These are phyloP conservation scores for Parasitella parasitica DNA, from an alignment of 371 early-diverging fungal species.

Conservation along the genomic window DNA sequence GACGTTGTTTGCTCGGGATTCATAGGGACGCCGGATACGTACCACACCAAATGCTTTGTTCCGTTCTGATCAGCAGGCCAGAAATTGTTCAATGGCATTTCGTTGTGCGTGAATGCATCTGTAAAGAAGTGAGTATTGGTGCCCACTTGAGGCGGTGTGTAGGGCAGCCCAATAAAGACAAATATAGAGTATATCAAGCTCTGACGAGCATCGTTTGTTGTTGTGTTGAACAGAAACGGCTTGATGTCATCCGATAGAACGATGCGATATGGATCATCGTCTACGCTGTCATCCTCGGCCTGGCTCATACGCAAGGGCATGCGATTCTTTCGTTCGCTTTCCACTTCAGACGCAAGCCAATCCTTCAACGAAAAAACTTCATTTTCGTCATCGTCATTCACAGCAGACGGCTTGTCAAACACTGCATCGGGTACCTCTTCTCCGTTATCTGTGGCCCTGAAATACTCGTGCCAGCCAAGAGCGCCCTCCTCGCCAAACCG, in stretches of 20 bases:
- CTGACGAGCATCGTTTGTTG: slow-evolving; percentile 34
- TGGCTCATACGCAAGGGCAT: slow-evolving; percentile 33
- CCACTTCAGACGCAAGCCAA: slow-evolving; percentile 6
- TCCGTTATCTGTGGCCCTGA: slow-evolving; percentile 22
- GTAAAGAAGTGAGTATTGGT: slow-evolving; percentile 47
- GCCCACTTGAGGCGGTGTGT: slow-evolving; percentile 54
- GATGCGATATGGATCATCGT: slow-evolving; percentile 70
- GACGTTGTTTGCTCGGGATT: slow-evolving; percentile 31
- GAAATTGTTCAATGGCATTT: slow-evolving; percentile 36
- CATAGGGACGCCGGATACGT: slow-evolving; percentile 46
- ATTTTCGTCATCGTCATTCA: slow-evolving; percentile 17
- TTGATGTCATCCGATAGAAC: slow-evolving; percentile 74
- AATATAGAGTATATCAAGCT: slow-evolving; percentile 55
- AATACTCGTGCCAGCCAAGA: slow-evolving; percentile 55
- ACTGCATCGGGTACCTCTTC: not conserved
- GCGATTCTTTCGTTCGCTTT: slow-evolving; percentile 21
- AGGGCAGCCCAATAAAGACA: slow-evolving; percentile 54
- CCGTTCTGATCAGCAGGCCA: slow-evolving; percentile 26
- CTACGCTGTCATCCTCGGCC: slow-evolving; percentile 28
- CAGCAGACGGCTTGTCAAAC: not conserved
- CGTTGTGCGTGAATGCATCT: slow-evolving; percentile 59
- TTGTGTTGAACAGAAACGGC: slow-evolving; percentile 58
- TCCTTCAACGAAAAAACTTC: slow-evolving; percentile 4
- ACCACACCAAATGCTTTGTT: slow-evolving; percentile 24
- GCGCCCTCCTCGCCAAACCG: slow-evolving; percentile 79